A percentile compares a stretch with the other conserved stretches of the same genome.
phyloP scores from a whole-genome alignment of 306 rosid genomes.

The Glycine soja region DNA sequence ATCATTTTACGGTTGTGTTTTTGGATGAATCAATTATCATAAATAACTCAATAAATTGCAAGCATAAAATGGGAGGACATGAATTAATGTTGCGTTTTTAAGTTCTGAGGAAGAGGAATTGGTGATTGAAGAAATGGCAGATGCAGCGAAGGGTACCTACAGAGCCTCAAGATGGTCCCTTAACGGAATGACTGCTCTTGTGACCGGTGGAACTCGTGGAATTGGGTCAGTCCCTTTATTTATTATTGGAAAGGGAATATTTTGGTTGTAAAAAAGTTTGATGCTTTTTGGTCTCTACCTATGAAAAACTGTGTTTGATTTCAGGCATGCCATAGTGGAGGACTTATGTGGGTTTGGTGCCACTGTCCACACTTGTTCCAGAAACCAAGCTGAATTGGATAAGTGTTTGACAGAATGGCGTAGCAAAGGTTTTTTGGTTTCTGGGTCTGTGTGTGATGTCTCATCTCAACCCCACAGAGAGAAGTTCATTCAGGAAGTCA shows the following conservation, averaged over 20 bases:
- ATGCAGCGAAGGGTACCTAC: background rate
- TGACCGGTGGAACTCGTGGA: slow-evolving; percentile 93
- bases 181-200: slow-evolving; percentile 70
- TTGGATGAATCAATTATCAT: background rate
- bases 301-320: background rate
- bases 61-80: background rate
- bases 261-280: background rate
- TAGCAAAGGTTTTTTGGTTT: slow-evolving; percentile 64
- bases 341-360: slow-evolving; percentile 89
- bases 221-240: slow-evolving; percentile 61
- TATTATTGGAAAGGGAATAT: background rate
- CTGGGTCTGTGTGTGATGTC: slow-evolving; percentile 78
- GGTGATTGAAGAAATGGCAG: slow-evolving; percentile 19
- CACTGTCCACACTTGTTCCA: slow-evolving; percentile 79
- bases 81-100: background rate
- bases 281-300: background rate
- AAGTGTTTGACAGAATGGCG: slow-evolving; percentile 71
- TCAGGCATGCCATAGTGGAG: slow-evolving; percentile 78
- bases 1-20: background rate
- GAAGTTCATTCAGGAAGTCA: slow-evolving; percentile 60
- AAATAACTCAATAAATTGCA: background rate
- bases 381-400: slow-evolving; percentile 68
- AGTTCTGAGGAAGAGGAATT: background rate
- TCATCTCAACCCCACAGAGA: slow-evolving; percentile 64
- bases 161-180: slow-evolving; percentile 70